Conservation (phyloP, 139 green algal species). For the Chlamydomonas schloesseri region DNA sequence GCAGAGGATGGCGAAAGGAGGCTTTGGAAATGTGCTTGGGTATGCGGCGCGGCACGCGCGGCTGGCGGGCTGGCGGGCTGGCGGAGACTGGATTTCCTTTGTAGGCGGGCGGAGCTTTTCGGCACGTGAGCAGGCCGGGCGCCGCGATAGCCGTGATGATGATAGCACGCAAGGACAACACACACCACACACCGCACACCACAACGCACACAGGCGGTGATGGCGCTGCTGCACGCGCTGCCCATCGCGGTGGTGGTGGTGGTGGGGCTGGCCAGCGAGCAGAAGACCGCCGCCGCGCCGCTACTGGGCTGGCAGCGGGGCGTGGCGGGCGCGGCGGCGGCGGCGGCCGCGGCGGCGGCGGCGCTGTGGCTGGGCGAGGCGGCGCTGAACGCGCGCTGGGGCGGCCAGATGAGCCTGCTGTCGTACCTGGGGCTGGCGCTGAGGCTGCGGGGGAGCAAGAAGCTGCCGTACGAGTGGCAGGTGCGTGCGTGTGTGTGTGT, state of each 20-base stretch:
- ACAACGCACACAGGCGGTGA: neutral
- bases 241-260: neutral
- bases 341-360: constrained; percentile 6
- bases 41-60: too few relatives aligned
- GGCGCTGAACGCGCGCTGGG: constrained; percentile 20
- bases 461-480: constrained; percentile 46
- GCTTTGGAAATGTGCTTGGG: too few relatives aligned
- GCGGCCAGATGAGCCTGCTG: constrained; percentile 6
- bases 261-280: neutral
- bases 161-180: too few relatives aligned
- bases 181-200: too few relatives aligned
- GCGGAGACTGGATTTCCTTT: too few relatives aligned
- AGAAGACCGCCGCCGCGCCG: neutral
- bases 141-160: too few relatives aligned
- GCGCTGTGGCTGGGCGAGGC: neutral
- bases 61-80: too few relatives aligned
- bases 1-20: too few relatives aligned
- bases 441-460: constrained; percentile 16
- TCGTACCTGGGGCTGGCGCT: constrained; percentile 8
- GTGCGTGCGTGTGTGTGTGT: neutral
- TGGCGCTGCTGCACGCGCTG: neutral
- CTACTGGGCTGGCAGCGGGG: neutral
- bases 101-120: too few relatives aligned
- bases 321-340: neutral
- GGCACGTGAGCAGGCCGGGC: too few relatives aligned